phyloP scores from a whole-genome alignment of 768 basidiomycete genomes.

The Leccinellum rugosiceps region DNA sequence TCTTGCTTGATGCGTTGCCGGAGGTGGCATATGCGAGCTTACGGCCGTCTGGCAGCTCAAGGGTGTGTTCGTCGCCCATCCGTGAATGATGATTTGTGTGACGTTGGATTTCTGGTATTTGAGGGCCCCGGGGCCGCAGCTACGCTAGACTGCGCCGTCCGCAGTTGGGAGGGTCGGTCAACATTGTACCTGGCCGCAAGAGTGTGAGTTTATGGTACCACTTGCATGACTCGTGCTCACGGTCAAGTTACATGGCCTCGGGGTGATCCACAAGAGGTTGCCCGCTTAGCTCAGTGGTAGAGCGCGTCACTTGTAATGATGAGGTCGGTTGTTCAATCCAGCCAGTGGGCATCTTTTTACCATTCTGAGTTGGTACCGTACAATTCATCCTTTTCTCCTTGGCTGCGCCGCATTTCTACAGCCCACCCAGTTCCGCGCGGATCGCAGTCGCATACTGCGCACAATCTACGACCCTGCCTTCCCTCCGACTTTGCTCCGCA shows the following conservation, averaged over 20 bases:
- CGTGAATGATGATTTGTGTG: too few species aligned
- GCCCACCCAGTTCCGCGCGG: too few species aligned
- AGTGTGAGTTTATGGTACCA: too few species aligned
- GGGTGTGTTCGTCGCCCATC: constrained; percentile 16
- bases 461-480: constrained; percentile 58
- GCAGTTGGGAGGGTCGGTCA: too few species aligned
- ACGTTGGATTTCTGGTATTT: not conserved
- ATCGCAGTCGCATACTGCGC: too few species aligned
- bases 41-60: constrained; percentile 37
- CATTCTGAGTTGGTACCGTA: too few species aligned
- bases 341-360: constrained; percentile 35
- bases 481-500: not conserved
- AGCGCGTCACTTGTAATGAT: constrained; percentile 31
- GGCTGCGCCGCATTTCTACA: constrained; percentile 50
- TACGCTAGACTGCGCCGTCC: not conserved
- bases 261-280: constrained; percentile 27
- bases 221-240: too few species aligned
- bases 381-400: too few species aligned
- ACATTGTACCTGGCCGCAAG: too few species aligned
- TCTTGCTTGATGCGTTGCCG: constrained; percentile 47
- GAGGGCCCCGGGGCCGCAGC: too few species aligned
- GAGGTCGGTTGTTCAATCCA: constrained; percentile 47
- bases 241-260: not conserved
- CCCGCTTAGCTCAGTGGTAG: constrained; percentile 12
- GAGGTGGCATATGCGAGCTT: constrained; percentile 52